Percentiles rank a stretch among this genome's conserved stretches.
These are phyloP conservation scores for Diospyros lotus DNA, from an alignment of 148 eudicot species.

Conservation along the genomic window DNA sequence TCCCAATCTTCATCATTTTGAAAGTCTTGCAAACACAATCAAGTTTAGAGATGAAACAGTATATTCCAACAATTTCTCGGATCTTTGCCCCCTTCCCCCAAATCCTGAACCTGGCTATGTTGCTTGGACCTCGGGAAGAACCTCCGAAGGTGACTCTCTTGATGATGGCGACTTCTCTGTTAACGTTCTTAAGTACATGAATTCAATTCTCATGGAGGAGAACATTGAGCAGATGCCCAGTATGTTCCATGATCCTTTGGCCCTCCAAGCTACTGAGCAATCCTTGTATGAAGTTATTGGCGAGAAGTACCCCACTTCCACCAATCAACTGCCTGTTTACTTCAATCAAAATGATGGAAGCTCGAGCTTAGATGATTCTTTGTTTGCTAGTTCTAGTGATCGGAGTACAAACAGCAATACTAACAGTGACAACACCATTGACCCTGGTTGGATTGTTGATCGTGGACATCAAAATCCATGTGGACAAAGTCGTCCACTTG, in stretches of 20 bases:
- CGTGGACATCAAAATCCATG: slow-evolving; percentile 9
- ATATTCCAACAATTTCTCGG: slow-evolving; percentile 24
- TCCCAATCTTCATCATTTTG: slow-evolving; percentile 17
- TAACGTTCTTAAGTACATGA: slow-evolving; percentile 37
- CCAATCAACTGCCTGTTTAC: not conserved
- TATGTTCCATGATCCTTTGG: slow-evolving; percentile 35
- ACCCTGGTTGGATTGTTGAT: slow-evolving; percentile 1
- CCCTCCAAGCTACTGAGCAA: slow-evolving; percentile 47
- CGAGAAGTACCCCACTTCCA: slow-evolving; percentile 12
- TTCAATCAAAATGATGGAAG: slow-evolving; percentile 14
- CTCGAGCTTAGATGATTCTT: slow-evolving; percentile 23
- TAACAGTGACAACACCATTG: slow-evolving; percentile 1
- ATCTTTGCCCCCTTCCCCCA: slow-evolving; percentile 22
- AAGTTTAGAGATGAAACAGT: slow-evolving; percentile 13
- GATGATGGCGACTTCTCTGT: slow-evolving; percentile 40
- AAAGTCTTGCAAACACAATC: slow-evolving; percentile 8
- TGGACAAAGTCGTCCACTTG: not conserved
- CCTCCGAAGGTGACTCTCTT: not conserved
- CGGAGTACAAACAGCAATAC: slow-evolving; percentile 10
- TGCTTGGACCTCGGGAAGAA: not conserved
- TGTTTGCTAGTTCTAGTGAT: slow-evolving; percentile 10
- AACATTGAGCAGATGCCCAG: slow-evolving; percentile 29
- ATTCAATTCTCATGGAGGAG: slow-evolving; percentile 61
- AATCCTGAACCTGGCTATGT: slow-evolving; percentile 11
- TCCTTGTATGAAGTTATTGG: slow-evolving; percentile 48